A percentile compares a stretch with the other conserved stretches of the same genome.
These are phyloP conservation scores for Pseudopithomyces chartarum DNA, from an alignment of 2,329 filamentous ascomycete genomes.

Conservation along the genomic window DNA sequence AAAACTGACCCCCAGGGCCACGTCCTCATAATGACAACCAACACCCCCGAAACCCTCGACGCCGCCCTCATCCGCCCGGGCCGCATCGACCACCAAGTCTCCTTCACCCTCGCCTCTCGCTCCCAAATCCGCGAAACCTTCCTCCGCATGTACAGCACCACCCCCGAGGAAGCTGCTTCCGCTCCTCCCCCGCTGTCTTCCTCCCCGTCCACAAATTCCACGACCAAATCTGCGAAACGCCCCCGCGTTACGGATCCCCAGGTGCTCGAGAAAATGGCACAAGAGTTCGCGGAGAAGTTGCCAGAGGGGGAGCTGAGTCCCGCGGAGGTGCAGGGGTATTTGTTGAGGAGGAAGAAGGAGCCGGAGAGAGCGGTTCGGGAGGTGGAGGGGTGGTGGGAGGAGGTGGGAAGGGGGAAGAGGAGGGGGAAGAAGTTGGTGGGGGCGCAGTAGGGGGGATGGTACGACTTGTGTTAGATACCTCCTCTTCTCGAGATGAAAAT, in stretches of 20 bases:
- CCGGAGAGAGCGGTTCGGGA: conserved; percentile 49
- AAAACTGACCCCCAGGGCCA: conserved; percentile 56
- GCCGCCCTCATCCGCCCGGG: conserved; percentile 75
- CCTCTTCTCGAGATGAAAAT: too few species aligned
- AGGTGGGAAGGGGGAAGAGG: conserved; percentile 26
- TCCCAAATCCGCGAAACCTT: conserved; percentile 51
- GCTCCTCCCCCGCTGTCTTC: neutral
- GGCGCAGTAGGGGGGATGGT: neutral
- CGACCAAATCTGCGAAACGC: neutral
- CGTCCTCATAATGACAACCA: conserved; percentile 83
- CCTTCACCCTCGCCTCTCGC: conserved; percentile 57
- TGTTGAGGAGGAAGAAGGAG: conserved; percentile 57
- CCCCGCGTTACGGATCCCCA: conserved; percentile 16
- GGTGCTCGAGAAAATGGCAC: conserved; percentile 48
- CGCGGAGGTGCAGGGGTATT: conserved; percentile 59
- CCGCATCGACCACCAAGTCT: conserved; percentile 69
- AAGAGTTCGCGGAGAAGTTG: conserved; percentile 51
- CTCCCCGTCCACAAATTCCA: neutral
- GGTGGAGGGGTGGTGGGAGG: conserved; percentile 50
- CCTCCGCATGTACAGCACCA: conserved; percentile 44
- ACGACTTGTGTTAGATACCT: conserved; percentile 17
- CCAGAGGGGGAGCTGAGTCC: conserved; percentile 56
- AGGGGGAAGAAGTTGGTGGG: neutral
- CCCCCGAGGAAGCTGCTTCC: conserved; percentile 4
- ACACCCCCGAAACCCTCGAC: conserved; percentile 73